These are phyloP conservation scores for Mucor ambiguus DNA, from an alignment of 371 early-diverging fungal species.

Conservation along the genomic window DNA sequence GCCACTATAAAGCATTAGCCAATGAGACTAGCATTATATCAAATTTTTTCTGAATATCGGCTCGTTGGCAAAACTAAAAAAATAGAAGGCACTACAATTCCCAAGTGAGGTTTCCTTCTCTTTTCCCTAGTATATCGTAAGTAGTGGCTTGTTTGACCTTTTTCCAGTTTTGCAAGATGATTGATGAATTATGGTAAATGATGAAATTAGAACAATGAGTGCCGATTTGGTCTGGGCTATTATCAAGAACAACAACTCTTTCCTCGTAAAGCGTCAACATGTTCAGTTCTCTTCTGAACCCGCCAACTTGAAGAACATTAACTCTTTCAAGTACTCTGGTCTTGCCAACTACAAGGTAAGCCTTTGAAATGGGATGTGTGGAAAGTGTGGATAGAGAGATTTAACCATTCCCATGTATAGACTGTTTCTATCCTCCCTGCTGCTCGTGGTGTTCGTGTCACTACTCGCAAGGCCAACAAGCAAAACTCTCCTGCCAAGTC, in stretches of 20 bases:
- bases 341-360: conserved; percentile 78
- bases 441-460: conserved; percentile 67
- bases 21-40: not conserved
- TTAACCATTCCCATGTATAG: conserved; percentile 29
- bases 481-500: conserved; percentile 61
- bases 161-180: not conserved
- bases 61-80: conserved; percentile 1
- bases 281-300: conserved; percentile 82
- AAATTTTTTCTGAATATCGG: conserved; percentile 5
- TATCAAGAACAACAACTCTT: conserved; percentile 84
- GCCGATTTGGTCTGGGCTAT: conserved; percentile 83
- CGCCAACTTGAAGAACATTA: conserved; percentile 82
- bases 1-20: not conserved
- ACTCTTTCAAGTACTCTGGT: conserved; percentile 89
- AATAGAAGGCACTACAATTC: conserved; percentile 11
- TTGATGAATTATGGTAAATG: not conserved
- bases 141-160: conserved; percentile 29
- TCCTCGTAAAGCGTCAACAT: conserved; percentile 87
- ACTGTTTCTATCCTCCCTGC: conserved; percentile 67
- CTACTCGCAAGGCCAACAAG: conserved; percentile 65
- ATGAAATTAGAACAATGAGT: conserved; percentile 48
- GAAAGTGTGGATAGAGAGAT: not conserved
- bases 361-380: no score
- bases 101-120: conserved; percentile 30
- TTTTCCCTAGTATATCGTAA: conserved; percentile 43